These are phyloP conservation scores for Microdochium bolleyi DNA, from an alignment of 2,329 filamentous ascomycete species.

Conservation along the genomic window DNA sequence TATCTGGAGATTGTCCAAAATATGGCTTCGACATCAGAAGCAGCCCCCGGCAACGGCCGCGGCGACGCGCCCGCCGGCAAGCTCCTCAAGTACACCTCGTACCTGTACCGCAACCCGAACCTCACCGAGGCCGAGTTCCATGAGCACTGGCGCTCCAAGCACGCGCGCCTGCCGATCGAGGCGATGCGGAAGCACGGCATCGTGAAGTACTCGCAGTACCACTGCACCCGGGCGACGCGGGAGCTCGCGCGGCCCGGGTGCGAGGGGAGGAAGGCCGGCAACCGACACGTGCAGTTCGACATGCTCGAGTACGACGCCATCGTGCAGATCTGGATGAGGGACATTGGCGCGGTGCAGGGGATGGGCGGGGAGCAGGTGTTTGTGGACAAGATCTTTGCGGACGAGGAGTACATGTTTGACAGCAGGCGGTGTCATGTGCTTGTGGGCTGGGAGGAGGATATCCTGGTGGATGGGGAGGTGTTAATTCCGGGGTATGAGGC, in stretches of 20 bases:
- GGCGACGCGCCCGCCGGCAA: not conserved
- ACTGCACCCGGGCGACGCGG: not conserved
- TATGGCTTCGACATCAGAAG: too few relatives aligned
- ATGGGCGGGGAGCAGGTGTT: not conserved
- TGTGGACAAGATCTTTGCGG: not conserved
- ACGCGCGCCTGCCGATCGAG: not conserved
- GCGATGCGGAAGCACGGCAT: not conserved
- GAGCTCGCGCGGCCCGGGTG: not conserved
- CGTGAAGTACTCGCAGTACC: not conserved
- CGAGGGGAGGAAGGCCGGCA: not conserved
- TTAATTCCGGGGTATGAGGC: not conserved
- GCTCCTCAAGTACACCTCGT: not conserved
- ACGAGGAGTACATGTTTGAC: not conserved
- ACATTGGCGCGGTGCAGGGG: not conserved
- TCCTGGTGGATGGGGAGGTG: not conserved
- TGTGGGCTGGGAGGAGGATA: not conserved
- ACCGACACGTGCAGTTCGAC: not conserved
- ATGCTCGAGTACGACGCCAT: not conserved
- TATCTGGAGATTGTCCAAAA: too few relatives aligned
- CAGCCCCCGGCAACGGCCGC: not conserved
- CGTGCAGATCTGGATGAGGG: not conserved
- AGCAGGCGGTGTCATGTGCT: not conserved
- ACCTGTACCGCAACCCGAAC: not conserved
- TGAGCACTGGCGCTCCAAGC: not conserved
- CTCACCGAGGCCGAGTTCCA: not conserved